These are phyloP conservation scores for Fusarium foetens DNA, from an alignment of 2,329 filamentous ascomycete species.

Conservation along the genomic window DNA sequence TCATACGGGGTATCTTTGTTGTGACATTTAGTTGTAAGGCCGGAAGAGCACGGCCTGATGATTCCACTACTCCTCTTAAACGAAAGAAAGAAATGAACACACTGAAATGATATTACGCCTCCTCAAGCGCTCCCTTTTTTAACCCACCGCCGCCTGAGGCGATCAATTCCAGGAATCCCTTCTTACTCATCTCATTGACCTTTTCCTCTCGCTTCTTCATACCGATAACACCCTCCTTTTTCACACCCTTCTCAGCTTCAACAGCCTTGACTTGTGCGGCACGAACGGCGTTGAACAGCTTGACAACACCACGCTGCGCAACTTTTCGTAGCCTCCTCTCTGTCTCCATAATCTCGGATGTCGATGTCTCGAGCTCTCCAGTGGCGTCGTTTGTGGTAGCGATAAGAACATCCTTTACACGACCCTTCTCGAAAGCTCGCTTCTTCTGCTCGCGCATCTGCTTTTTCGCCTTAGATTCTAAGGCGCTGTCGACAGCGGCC, in stretches of 20 bases:
- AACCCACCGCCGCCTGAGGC: slow-evolving; percentile 68
- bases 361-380: slow-evolving; percentile 56
- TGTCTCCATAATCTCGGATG: slow-evolving; percentile 69
- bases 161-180: slow-evolving; percentile 95
- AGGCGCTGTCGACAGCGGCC: slow-evolving; percentile 76
- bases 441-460: slow-evolving; percentile 85
- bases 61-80: slow-evolving; percentile 46
- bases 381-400: slow-evolving; percentile 65
- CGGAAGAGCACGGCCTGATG: slow-evolving; percentile 40
- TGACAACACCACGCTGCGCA: slow-evolving; percentile 92
- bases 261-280: slow-evolving; percentile 90
- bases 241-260: slow-evolving; percentile 76
- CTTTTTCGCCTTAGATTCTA: slow-evolving; percentile 83
- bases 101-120: slow-evolving; percentile 55
- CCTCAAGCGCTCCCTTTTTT: slow-evolving; percentile 68
- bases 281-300: slow-evolving; percentile 94
- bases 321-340: slow-evolving; percentile 87
- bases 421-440: slow-evolving; percentile 82
- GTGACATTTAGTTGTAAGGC: slow-evolving; percentile 42
- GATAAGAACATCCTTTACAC: slow-evolving; percentile 85
- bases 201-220: slow-evolving; percentile 84
- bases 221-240: slow-evolving; percentile 80
- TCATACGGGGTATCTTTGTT: slow-evolving; percentile 47
- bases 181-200: slow-evolving; percentile 95
- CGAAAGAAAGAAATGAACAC: slow-evolving; percentile 30